Base-by-base conservation (phyloP, 306 rosid species). In the Rosa rugosa region DNA sequence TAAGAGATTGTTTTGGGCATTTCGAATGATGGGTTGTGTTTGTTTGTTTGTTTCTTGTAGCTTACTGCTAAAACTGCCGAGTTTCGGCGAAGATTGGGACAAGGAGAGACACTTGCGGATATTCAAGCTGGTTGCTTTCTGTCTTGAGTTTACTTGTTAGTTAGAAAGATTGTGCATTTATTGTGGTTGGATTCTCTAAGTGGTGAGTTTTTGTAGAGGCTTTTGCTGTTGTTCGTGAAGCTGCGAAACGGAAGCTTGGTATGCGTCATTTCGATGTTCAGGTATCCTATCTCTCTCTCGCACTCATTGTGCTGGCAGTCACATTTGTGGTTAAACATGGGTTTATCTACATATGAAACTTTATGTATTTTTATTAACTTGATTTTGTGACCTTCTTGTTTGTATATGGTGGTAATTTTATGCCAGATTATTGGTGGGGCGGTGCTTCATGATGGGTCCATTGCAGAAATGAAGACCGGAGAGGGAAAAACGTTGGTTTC, bases 191-290 rank as follows among this genome's bases (percentile, higher is more conserved):
- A 68, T 36, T 27, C 13, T 56, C 13, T 56, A 36, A 14, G 36
- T 76, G 73, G 69, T 57, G 5, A 45, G 47, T 76, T 56, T 80
- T 85, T 46, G 18, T 89, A 95, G 98, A 95, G 89, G 98, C 96
- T 69, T 95, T 95, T 57, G 92, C 98, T 50, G 99, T 95, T 69
- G 99, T 95, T 83, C 98, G 99, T 73, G 99, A 95, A 86, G 98
- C 99, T 78, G 99, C 99, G 0, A 86, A 78, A 81, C 80, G 99
- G 80, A 95, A 91, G 77, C 98, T 95, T 70, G 92, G 99, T 68
- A 95, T 95, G 99, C 97, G 98, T 22, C 99, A 95, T 82, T 95
- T 95, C 36, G 98, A 95, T 87, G 99, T 95, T 68, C 99, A 95
- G 98, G 99, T 88, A 46, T 80, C 68, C 7, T 18, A 56, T 69